Base-by-base conservation (phyloP, 768 basidiomycete species). In the Leccinum subgranulosum region DNA sequence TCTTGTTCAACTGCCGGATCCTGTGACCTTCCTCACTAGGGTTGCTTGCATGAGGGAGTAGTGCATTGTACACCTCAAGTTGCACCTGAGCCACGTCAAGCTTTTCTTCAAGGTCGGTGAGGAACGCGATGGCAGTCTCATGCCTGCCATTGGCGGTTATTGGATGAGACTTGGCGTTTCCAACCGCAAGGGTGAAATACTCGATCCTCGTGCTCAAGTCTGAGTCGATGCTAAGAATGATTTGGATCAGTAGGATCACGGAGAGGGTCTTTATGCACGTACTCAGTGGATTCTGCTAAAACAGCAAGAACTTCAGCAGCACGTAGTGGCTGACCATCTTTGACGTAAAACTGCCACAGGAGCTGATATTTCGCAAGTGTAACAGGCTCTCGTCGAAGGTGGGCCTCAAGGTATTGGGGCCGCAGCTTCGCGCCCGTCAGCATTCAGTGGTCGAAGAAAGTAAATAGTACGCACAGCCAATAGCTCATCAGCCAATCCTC, bases 31-130 rank as follows among this genome's bases (percentile, higher is more conserved):
- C 81, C 61, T 83, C 85, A 2, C 79, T 81, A 12, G 82, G 81
- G 58, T 88, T 83, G 58, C 80, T 76, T 28, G 83, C 74, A 59
- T 85, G 86, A 17, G 86, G 84, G 7, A 77, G 69, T 15, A 93
- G 78, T 11, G 78, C 75, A 61, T 90, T 82, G 66, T 85, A 90
- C 49, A 97, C 82, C 72, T 98, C 96, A n/a, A 95, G 76, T 68
- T 99, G 97, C 9, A 98, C 93, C 74, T 96, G 90, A 6, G 94
- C 92, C 25, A 99, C 97, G 46, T 99, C 97, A 12, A 98, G 82
- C 69, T 94, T 94, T 73, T 99, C 97, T 76, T 98, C 95, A 19
- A 97, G 78, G 63, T 48, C 41, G 19, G 89, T 92, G n/a, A 96
- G 81, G 78, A 98, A 97, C 51, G 92, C 88, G 51, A 98, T 92